These are phyloP conservation scores for Penicillium sp. DNA, from an alignment of 2,329 filamentous ascomycete genomes.

Conservation along the genomic window DNA sequence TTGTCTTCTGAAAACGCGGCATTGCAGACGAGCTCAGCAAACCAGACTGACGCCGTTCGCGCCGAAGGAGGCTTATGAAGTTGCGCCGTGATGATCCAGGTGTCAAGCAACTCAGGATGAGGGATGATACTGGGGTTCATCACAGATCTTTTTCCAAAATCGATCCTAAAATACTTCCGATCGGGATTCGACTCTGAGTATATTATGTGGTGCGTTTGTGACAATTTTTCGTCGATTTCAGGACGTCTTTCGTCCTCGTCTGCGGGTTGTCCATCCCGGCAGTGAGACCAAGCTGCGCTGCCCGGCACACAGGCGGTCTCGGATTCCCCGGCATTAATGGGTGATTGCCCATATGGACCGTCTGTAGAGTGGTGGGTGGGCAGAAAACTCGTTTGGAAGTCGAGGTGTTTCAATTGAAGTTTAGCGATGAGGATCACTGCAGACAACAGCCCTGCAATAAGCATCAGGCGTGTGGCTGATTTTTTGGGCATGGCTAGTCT, in stretches of 20 bases:
- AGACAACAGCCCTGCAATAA: not conserved
- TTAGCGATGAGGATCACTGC: not conserved
- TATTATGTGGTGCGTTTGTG: not conserved
- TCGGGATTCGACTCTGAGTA: not conserved
- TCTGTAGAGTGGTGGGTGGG: not conserved
- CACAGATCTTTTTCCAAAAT: not conserved
- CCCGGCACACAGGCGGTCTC: not conserved
- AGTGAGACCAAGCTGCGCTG: not conserved
- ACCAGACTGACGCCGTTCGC: conserved; percentile 41
- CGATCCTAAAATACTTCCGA: not conserved
- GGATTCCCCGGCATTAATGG: not conserved
- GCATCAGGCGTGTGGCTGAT: not conserved
- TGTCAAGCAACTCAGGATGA: not conserved
- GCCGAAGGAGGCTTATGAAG: conserved; percentile 45
- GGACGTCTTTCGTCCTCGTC: not conserved
- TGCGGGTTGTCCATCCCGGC: not conserved
- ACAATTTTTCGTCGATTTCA: not conserved
- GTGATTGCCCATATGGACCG: not conserved
- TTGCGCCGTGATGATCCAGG: not conserved
- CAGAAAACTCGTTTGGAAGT: not conserved
- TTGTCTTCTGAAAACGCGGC: conserved; percentile 50
- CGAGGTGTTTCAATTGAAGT: not conserved
- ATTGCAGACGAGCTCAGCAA: conserved; percentile 53
- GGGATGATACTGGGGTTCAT: not conserved
- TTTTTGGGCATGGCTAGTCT: not conserved